These are phyloP conservation scores for Cyberlindnera maclurae DNA, from an alignment of 805 yeast genomes.

Conservation along the genomic window DNA sequence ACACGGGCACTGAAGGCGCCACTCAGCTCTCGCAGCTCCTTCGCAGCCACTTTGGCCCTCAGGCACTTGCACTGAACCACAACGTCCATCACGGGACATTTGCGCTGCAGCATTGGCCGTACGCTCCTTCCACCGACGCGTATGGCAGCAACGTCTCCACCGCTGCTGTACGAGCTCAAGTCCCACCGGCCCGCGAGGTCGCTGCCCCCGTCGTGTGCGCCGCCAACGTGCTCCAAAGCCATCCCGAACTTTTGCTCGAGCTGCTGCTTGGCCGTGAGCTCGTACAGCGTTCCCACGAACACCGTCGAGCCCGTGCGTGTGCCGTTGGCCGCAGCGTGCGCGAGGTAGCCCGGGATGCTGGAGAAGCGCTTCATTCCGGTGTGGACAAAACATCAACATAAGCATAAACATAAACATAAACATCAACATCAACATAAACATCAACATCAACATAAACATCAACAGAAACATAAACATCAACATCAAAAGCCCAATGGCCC, in stretches of 20 bases:
- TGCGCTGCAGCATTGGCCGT: slow-evolving; percentile 8
- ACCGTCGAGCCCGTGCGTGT: slow-evolving; percentile 16
- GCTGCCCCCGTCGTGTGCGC: slow-evolving; percentile 21
- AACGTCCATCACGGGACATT: slow-evolving; percentile 10
- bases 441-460: not conserved
- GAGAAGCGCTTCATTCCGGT: not conserved
- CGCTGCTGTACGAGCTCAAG: not conserved
- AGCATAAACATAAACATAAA: not conserved
- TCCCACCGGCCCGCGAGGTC: slow-evolving; percentile 21
- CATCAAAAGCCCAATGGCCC: slow-evolving; percentile 1
- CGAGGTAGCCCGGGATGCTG: slow-evolving; percentile 8
- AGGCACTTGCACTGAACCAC: slow-evolving; percentile 22
- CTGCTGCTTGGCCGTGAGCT: slow-evolving; percentile 13
- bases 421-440: not conserved
- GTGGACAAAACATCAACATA: not conserved
- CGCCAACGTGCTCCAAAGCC: slow-evolving; percentile 16
- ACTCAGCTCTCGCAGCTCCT: slow-evolving; percentile 20
- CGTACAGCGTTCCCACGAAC: slow-evolving; percentile 22
- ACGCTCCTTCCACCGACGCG: slow-evolving; percentile 6
- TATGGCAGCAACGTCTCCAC: not conserved
- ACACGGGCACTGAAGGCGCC: slow-evolving; percentile 20
- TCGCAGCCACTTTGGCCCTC: slow-evolving; percentile 19
- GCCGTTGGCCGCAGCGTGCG: slow-evolving; percentile 13
- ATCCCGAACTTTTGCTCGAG: slow-evolving; percentile 7
- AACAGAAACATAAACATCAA: not conserved